Evolutionary conservation across 1,284 basidiomycete species (phyloP), one percentile per base, ranked within the genome.

Genomic region (Cystobasidiaceae sp.): DNA sequence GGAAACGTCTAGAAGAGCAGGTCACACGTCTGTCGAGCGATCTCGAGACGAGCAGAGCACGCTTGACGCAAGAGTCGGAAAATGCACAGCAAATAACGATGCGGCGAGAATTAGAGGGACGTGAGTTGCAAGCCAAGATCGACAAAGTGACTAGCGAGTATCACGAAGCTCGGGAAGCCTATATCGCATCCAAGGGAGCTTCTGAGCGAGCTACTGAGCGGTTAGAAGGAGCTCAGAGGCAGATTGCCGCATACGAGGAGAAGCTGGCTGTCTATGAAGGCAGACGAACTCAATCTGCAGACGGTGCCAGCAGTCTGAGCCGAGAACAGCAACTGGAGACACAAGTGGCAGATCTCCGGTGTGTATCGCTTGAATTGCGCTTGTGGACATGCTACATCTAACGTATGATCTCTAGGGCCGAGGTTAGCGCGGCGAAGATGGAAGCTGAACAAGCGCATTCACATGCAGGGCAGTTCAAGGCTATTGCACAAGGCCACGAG

Each of bases 261-360:
- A 91, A 90, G 77, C 82, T 93, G 25, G 81, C 88, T 3, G 87
- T 93, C 1, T 93, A 91, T 71, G 90, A 93, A 74, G 84, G 89
- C 23, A 81, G 88, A 49, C 74, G 84, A 0, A 76, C 77, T 52
- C 71, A 70, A 39, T 25, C 67, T 43, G 59, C 69, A 13, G 70
- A 77, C 17, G 68, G 75, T 3, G 70, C 71, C 82, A 62, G 79
- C 81, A 67, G 81, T 80, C 66, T 71, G 84, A 84, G 80, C 49
- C 82, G 81, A 27, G 89, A 91, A 72, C 86, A 90, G 72, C 87
- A 89, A 72, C 81, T 93, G 4, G 86, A 91, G 76, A 82, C 85
- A 21, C 89, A 93, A 74, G 84, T 93, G 27, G 90, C 90, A 4
- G 89, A 91, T 59, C 81, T 92, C 30, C 82, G 88, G 87, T 89